Evolutionary conservation across 202 grass and related monocot species (phyloP), one percentile per base, ranked within the genome.

Genomic region (Carex arenaria): DNA sequence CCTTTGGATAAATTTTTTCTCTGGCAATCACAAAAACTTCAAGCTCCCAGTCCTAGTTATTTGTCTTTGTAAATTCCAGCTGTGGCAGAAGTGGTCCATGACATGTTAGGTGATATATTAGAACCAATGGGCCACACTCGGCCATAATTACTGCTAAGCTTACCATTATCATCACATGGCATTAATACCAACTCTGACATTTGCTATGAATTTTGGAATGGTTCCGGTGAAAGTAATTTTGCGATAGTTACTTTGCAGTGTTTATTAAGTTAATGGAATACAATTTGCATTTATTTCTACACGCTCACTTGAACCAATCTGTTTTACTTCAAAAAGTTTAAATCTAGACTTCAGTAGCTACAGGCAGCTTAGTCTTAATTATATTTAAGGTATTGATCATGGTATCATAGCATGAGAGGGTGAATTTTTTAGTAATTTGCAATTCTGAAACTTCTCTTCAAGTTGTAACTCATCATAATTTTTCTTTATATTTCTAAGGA

Each of bases 401-500:
- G n/a, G 18, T 59, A 62, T 61, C 1, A 28, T 77, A 2, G 40
- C 9, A n/a, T 74, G 42, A 17, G 18, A 82, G 78, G 43, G 36
- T 45, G 20, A 14, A 8, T 3, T 81, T 38, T 68, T 70, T 53
- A 47, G 74, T 7, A 55, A 47, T 61, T 51, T 53, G 34, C 60
- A 84, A 32, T 17, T 79, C 18, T 62, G 5, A 17, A 18, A 63
- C 83, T 85, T 38, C 59, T 49, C 4, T 20, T 83, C 38, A 55
- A 34, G 47, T 56, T 61, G 10, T 23, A 36, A 66, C 57, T 77
- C 9, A 43, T 89, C 14, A 55, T 80, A 57, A 67, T 36, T 61
- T 63, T 1, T 54, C 22, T 52, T 1, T 71, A 53, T 53, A 10
- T 18, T 81, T 82, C 52, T 7, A 54, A 92, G 90, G 93, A 92